Evolutionary conservation across 495 filamentous ascomycete species (phyloP), one percentile per base, ranked within the genome.

Genomic region (Astrothelium macrocarpum): DNA sequence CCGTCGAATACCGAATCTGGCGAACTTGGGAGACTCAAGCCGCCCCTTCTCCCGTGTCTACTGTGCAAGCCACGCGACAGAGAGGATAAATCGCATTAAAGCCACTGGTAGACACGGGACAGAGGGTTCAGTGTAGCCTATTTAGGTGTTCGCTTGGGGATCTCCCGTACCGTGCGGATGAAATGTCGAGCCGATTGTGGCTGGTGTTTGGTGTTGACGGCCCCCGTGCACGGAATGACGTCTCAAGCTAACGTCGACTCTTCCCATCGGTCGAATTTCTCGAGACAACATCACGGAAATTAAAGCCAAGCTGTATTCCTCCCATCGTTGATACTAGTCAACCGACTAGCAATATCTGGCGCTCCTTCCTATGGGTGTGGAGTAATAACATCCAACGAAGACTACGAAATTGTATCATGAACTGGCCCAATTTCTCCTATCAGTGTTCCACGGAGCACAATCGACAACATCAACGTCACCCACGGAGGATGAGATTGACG

Each of bases 101-200:
- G 49, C 49, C 49, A 56, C 49, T 28, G 49, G 23, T 16, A 29
- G 49, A 56, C 49, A 56, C 49, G 49, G 23, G 23, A 56, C 2
- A 26, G 25, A 56, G 7, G 12, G 49, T 29, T 56, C 9, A 28
- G 29, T 9, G 9, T 12, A 10, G 20, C 20, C 49, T 29, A 3
- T 11, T 28, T 9, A 9, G 12, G 49, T 9, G n/a, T 2, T 56
- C 26, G 49, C 25, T 5, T 5, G 20, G 9, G 16, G 20, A 56
- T 56, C 12, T 56, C 12, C 49, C 49, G 49, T 29, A 25, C 49
- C 49, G 49, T 56, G 49, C 49, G 49, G 49, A 29, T 16, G 49
- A 56, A 56, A 9, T 28, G 20, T 56, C 23, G 25, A 56, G 49
- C 49, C 49, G 49, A 56, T 5, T 56, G 49, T 56, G 49, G 49